These are phyloP conservation scores for Aspergillus aculeatinus DNA, from an alignment of 2,329 filamentous ascomycete species.

Conservation along the genomic window DNA sequence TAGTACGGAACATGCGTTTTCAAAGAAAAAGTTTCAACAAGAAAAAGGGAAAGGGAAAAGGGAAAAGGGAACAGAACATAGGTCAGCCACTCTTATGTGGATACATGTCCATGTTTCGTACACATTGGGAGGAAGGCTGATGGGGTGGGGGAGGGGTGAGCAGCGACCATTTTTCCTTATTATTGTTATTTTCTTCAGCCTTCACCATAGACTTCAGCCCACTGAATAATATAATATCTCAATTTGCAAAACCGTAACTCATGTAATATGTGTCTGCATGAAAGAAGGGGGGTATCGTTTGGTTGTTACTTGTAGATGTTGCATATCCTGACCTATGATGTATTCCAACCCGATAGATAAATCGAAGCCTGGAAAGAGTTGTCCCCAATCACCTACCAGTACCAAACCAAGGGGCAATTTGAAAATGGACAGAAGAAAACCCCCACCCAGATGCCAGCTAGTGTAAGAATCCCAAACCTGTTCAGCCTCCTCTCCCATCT, in stretches of 20 bases:
- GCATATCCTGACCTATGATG: too few species aligned
- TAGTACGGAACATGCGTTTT: neutral
- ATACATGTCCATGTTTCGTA: neutral
- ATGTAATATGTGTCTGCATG: neutral
- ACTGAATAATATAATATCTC: conserved; percentile 2
- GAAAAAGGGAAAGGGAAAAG: neutral
- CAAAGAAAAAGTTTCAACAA: neutral
- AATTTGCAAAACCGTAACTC: neutral
- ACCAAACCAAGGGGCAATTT: too few species aligned
- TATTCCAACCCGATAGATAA: too few species aligned
- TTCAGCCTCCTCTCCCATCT: too few species aligned
- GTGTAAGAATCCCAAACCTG: too few species aligned
- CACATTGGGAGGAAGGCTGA: neutral
- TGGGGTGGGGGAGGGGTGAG: neutral
- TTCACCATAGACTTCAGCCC: conserved; percentile 7
- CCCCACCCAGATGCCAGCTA: too few species aligned
- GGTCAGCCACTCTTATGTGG: neutral
- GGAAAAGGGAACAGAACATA: neutral
- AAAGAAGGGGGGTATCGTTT: neutral
- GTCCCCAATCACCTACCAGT: too few species aligned
- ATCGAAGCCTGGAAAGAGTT: too few species aligned
- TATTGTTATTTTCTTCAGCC: neutral
- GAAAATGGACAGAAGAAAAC: too few species aligned
- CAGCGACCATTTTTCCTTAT: neutral
- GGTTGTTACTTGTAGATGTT: too few species aligned